Conservation (phyloP, 371 early-diverging fungal genomes). For the Mortierella sp. region DNA sequence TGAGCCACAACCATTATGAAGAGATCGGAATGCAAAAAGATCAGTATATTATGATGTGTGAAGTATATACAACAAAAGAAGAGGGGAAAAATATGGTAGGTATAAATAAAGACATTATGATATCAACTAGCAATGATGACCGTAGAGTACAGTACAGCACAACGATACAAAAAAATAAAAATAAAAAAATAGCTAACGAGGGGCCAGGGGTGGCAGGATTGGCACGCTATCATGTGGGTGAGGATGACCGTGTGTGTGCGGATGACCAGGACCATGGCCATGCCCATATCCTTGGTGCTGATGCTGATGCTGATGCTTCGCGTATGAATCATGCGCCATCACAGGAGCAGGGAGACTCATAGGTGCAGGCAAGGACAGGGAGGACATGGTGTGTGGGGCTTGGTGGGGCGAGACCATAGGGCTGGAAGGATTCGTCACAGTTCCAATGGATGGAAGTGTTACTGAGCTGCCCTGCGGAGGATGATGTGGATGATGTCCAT, state of each 20-base stretch:
- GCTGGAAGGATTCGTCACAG: constrained; percentile 38
- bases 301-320: constrained; percentile 17
- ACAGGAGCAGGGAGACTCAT: constrained; percentile 41
- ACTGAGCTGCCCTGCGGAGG: constrained; percentile 22
- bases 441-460: constrained; percentile 33
- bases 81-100: background rate
- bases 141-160: background rate
- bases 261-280: constrained; percentile 9
- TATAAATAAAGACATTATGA: background rate
- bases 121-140: background rate
- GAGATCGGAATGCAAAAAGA: too few relatives aligned
- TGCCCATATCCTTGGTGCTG: too few relatives aligned
- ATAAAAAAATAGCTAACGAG: constrained; percentile 11
- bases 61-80: constrained; percentile 2
- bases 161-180: background rate
- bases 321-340: constrained; percentile 21
- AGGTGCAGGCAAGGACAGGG: constrained; percentile 30
- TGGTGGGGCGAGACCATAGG: constrained; percentile 42
- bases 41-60: background rate
- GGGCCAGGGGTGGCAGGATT: constrained; percentile 30
- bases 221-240: constrained; percentile 23
- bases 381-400: constrained; percentile 10
- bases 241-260: constrained; percentile 11
- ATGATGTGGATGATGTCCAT: constrained; percentile 21
- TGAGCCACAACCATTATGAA: too few relatives aligned